Evolutionary conservation across 257 asterid species (phyloP).

Genomic region (Nicotiana tomentosiformis): DNA sequence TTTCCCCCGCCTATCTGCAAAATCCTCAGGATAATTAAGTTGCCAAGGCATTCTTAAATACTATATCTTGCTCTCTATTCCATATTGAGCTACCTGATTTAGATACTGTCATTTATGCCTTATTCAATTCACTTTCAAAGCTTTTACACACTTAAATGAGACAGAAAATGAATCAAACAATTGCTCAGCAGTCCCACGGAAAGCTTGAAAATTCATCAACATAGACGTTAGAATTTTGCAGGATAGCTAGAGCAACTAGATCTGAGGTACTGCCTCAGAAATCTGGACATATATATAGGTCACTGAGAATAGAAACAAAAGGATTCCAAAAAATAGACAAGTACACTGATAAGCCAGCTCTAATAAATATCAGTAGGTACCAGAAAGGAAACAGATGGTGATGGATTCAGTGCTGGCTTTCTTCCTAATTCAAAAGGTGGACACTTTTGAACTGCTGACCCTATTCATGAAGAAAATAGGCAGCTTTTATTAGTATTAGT

Average conservation of each 20-base stretch:
- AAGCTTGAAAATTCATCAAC: neutral
- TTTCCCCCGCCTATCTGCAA: constrained; percentile 68
- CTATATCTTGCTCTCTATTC: constrained; percentile 80
- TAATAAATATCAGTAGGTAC: constrained; percentile 25
- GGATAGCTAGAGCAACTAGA: neutral
- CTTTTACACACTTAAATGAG: neutral
- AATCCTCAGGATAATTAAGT: constrained; percentile 51
- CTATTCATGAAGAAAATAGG: neutral
- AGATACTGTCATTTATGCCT: constrained; percentile 51
- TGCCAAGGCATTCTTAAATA: constrained; percentile 69
- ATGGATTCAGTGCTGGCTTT: constrained; percentile 30
- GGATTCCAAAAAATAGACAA: constrained; percentile 17
- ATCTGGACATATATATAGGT: neutral
- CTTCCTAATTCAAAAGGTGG: constrained; percentile 30
- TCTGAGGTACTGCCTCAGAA: neutral
- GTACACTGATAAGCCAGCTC: constrained; percentile 13
- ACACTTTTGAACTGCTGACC: constrained; percentile 35
- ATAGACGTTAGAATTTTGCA: too few relatives aligned
- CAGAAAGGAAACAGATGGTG: constrained; percentile 21
- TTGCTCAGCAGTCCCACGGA: constrained; percentile 1
- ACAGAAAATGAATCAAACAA: neutral
- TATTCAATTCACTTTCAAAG: constrained; percentile 15
- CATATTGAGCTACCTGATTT: constrained; percentile 44
- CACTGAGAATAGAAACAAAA: constrained; percentile 17
- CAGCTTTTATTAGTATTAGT: constrained; percentile 26